These are phyloP conservation scores for Dictyophora rubrovolvata DNA, from an alignment of 768 basidiomycete species.

Conservation along the genomic window DNA sequence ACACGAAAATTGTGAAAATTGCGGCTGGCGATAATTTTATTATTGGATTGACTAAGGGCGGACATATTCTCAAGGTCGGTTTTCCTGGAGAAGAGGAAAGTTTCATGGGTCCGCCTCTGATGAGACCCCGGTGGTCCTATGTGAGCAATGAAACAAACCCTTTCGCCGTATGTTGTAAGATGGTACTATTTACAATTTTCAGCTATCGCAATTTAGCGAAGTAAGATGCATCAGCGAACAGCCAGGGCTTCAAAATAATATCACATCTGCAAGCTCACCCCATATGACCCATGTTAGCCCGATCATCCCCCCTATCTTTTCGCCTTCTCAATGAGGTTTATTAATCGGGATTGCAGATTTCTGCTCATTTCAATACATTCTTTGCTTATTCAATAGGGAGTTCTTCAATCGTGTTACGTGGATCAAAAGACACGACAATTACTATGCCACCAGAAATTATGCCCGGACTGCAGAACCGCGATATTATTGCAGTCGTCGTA, in stretches of 20 bases:
- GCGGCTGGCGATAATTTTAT: slow-evolving; percentile 67
- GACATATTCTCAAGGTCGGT: slow-evolving; percentile 63
- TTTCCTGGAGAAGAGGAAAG: slow-evolving; percentile 32
- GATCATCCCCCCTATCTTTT: not conserved
- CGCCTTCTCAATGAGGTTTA: slow-evolving; percentile 11
- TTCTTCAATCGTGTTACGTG: slow-evolving; percentile 67
- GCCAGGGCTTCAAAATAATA: slow-evolving; percentile 29
- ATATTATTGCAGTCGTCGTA: slow-evolving; percentile 77
- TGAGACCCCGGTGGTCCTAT: slow-evolving; percentile 54
- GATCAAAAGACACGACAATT: slow-evolving; percentile 27
- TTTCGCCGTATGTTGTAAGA: not conserved
- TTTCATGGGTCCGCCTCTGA: slow-evolving; percentile 8
- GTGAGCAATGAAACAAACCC: slow-evolving; percentile 29
- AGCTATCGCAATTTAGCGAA: slow-evolving; percentile 74
- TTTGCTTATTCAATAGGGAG: slow-evolving; percentile 69
- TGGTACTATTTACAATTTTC: not conserved
- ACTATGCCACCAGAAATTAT: slow-evolving; percentile 50
- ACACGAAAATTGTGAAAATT: slow-evolving; percentile 58
- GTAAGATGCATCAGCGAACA: slow-evolving; percentile 37
- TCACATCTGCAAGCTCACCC: slow-evolving; percentile 31
- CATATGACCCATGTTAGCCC: slow-evolving; percentile 68
- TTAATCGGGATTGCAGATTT: slow-evolving; percentile 43
- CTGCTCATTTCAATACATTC: slow-evolving; percentile 76
- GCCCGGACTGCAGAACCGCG: slow-evolving; percentile 62
- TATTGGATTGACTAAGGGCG: slow-evolving; percentile 70